Percentiles rank a stretch among this genome's conserved stretches.
These are phyloP conservation scores for Oryza coarctata DNA, from an alignment of 176 grass and related monocot species.

Conservation along the genomic window DNA sequence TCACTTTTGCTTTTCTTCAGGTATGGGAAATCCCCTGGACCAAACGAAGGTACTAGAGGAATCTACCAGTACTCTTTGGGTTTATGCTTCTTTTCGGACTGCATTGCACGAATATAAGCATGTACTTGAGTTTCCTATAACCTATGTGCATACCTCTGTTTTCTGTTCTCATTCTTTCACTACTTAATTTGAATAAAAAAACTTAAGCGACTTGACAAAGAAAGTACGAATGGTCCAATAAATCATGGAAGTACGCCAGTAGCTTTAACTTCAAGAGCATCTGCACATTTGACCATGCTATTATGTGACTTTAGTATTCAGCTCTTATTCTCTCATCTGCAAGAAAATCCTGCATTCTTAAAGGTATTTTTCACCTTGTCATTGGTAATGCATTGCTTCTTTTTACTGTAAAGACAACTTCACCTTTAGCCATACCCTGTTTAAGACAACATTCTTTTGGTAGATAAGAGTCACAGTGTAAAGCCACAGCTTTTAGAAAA, in stretches of 20 bases:
- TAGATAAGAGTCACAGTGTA: constrained; percentile 17
- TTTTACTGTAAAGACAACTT: background rate
- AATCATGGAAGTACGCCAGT: background rate
- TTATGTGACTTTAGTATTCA: constrained; percentile 3
- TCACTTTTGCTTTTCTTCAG: constrained; percentile 34
- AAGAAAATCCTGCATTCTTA: constrained; percentile 26
- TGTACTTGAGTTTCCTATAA: background rate
- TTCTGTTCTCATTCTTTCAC: constrained; percentile 20
- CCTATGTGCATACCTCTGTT: background rate
- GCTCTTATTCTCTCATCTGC: constrained; percentile 31
- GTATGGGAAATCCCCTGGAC: constrained; percentile 30
- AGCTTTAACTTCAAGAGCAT: background rate
- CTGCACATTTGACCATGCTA: background rate
- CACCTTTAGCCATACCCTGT: constrained; percentile 2
- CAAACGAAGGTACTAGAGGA: constrained; percentile 20
- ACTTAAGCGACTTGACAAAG: background rate
- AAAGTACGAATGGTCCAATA: background rate
- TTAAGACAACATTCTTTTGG: constrained; percentile 33
- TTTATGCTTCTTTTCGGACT: constrained; percentile 14
- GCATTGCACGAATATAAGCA: constrained; percentile 13
- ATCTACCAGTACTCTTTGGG: constrained; percentile 28
- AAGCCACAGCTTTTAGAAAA: constrained; percentile 41
- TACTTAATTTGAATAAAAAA: background rate
- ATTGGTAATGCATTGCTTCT: constrained; percentile 1
- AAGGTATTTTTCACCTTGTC: constrained; percentile 17